A percentile compares a stretch with the other conserved stretches of the same genome.
Conservation (phyloP, 768 basidiomycete genomes). For the Termitomyces sp. region DNA sequence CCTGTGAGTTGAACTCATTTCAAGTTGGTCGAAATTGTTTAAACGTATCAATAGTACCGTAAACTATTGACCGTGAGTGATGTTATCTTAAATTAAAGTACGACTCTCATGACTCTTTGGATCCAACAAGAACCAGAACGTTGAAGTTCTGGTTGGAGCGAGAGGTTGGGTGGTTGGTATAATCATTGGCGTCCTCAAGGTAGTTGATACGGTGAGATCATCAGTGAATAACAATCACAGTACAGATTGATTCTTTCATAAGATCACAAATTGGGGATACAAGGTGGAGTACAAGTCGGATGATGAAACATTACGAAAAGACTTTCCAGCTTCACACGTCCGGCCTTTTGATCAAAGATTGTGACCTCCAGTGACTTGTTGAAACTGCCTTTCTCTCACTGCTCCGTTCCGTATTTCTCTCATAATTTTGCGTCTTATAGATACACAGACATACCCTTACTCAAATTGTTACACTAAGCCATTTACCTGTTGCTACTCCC, state of each 20-base stretch:
- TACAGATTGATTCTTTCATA: not conserved
- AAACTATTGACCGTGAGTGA: not conserved
- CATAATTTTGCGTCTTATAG: no score
- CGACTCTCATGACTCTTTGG: not conserved
- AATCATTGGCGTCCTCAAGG: conserved; percentile 7
- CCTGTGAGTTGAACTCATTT: no score
- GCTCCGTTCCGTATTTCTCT: no score
- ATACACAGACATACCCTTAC: no score
- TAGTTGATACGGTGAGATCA: not conserved
- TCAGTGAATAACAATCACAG: not conserved
- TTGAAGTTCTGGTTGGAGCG: not conserved
- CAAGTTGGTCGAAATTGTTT: no score
- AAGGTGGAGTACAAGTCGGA: conserved; percentile 4
- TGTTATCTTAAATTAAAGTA: not conserved
- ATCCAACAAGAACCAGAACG: no score
- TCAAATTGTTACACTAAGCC: no score
- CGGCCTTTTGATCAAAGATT: no score
- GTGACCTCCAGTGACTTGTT: no score
- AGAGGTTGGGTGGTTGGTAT: conserved; percentile 10
- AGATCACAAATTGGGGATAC: conserved; percentile 11
- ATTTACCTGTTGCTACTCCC: no score
- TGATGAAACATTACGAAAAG: not conserved
- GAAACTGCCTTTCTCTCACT: no score
- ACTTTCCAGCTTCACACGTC: conserved; percentile 6
- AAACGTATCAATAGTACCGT: no score